Base-by-base conservation (phyloP, 1,284 basidiomycete genomes). In the Heterobasidion irregulare region DNA sequence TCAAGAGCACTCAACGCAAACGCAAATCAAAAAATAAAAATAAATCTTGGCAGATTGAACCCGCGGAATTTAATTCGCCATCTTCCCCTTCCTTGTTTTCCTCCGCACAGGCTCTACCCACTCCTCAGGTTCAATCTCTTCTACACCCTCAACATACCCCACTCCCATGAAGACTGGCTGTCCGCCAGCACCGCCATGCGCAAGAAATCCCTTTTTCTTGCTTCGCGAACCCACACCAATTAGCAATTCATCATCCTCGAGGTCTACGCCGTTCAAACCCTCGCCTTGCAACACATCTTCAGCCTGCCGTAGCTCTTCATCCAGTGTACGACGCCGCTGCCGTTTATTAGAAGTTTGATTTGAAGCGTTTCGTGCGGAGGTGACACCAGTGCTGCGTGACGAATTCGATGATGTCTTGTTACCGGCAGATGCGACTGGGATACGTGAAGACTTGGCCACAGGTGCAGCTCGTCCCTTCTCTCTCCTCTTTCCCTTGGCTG, bases 161-260 rank as follows among this genome's bases (percentile, higher is more conserved):
- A 73, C 76, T 13, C 82, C 83, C 79, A 88, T 82, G 56, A 82
- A 79, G 8, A 89, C 81, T 7, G 86, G 82, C 1, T 63, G 56
- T 2, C 87, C 86, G 32, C 82, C 86, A 8, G 76, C 85, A 1
- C 88, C 87, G 15, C 87, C 87, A 62, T 80, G 80, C 9, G 85
- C 83, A n/a, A 89, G 68, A 58, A 86, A 90, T 2, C 84, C 84
- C 12, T 65, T 69, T 32, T 68, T 71, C 60, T 75, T 79, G 55
- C 73, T 79, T 62, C 74, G 74, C 47, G 71, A 78, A 10, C 84
- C 85, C 2, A 77, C 71, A 12, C 77, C 83, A 2, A 71, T 65
- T 6, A 81, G 74, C 46, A 47, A 16, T 10, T 47, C 47, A 10
- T 60, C 55, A 18, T 57, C 38, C n/a, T 59, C 58, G n/a, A 65